Evolutionary conservation across 805 yeast species (phyloP).

Genomic region (Millerago galiae): DNA sequence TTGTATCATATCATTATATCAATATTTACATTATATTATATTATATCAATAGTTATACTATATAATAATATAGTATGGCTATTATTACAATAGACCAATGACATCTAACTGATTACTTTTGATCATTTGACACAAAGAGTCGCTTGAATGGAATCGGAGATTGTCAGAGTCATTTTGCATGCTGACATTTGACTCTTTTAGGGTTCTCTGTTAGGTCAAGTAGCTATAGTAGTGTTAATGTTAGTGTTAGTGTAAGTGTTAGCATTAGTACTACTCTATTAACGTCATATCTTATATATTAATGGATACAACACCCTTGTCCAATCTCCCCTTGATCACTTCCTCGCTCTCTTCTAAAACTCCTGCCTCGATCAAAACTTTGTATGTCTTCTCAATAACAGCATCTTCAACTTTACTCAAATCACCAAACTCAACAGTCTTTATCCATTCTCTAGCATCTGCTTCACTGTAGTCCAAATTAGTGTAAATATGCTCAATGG

Average conservation of each 20-base stretch:
- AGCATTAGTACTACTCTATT: no score
- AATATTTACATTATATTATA: no score
- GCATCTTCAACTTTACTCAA: slow-evolving; percentile 40
- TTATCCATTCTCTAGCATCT: slow-evolving; percentile 78
- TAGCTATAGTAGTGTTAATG: no score
- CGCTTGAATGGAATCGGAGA: slow-evolving; percentile 1
- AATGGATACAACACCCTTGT: background rate
- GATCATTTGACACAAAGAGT: background rate
- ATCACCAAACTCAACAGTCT: slow-evolving; percentile 60
- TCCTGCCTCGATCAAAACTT: slow-evolving; percentile 56
- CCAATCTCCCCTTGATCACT: slow-evolving; percentile 22
- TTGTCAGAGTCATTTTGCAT: no score
- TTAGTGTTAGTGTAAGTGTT: no score
- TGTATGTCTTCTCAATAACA: slow-evolving; percentile 50
- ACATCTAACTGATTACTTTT: no score
- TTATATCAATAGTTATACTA: no score
- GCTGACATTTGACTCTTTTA: no score
- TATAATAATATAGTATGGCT: no score
- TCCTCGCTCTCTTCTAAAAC: slow-evolving; percentile 37
- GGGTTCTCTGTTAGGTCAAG: no score
- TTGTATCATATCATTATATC: no score
- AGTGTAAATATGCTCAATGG: slow-evolving; percentile 54
- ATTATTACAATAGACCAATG: no score
- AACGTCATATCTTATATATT: background rate
- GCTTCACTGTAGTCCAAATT: slow-evolving; percentile 70